Evolutionary conservation across 176 grass and related monocot genomes (phyloP).

Genomic region (Alloteropsis semialata): DNA sequence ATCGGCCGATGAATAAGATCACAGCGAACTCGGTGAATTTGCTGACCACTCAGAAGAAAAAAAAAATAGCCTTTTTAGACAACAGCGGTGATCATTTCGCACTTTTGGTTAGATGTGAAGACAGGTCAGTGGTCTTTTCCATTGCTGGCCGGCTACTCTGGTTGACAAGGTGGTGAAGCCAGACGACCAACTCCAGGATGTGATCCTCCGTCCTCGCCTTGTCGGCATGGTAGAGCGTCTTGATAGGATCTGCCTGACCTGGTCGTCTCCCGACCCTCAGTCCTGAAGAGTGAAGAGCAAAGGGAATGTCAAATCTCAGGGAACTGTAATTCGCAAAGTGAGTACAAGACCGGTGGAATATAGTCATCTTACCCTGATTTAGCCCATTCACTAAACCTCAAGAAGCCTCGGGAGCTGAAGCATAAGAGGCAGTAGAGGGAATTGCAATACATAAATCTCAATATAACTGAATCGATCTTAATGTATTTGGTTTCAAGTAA

Average conservation of each 20-base stretch:
- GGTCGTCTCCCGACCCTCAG: constrained; percentile 37
- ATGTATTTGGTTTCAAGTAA: background rate
- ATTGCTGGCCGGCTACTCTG: constrained; percentile 40
- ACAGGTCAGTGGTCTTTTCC: constrained; percentile 2
- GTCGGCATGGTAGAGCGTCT: constrained; percentile 83
- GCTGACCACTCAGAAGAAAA: background rate
- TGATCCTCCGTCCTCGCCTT: constrained; percentile 58
- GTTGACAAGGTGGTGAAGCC: constrained; percentile 83
- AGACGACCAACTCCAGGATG: constrained; percentile 71
- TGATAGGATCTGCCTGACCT: constrained; percentile 47
- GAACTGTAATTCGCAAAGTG: background rate
- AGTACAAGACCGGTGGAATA: background rate
- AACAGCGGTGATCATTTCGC: background rate
- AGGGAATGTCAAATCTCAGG: background rate
- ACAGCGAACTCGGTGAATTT: background rate
- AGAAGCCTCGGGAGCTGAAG: constrained; percentile 55
- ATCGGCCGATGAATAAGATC: background rate
- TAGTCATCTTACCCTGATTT: constrained; percentile 56
- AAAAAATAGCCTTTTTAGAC: background rate
- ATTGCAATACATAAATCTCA: background rate
- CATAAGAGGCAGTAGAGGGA: background rate
- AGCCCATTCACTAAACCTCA: constrained; percentile 78
- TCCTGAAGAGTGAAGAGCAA: constrained; percentile 47
- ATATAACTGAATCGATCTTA: background rate
- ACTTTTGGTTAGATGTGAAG: constrained; percentile 20